These are phyloP conservation scores for Panaeolus papilionaceus DNA, from an alignment of 768 basidiomycete genomes.

Conservation along the genomic window DNA sequence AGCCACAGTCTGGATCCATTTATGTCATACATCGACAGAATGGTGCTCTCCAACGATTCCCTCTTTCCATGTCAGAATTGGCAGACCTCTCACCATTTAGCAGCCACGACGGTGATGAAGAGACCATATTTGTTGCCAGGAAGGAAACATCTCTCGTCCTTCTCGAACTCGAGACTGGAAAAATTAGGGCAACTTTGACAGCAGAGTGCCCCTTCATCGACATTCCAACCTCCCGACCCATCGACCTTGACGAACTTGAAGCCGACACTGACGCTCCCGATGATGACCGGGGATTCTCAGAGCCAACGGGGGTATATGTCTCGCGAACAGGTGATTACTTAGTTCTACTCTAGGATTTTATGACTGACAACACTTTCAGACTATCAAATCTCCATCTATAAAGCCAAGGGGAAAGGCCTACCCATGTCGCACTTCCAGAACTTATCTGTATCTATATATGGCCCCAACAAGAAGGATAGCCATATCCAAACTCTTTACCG, in stretches of 20 bases:
- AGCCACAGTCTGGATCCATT: slow-evolving; percentile 93
- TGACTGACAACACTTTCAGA: slow-evolving; percentile 50
- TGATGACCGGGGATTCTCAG: slow-evolving; percentile 30
- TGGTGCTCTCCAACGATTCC: slow-evolving; percentile 83
- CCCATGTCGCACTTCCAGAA: slow-evolving; percentile 66
- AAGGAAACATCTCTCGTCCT: slow-evolving; percentile 87
- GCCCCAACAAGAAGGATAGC: slow-evolving; percentile 89
- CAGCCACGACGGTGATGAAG: slow-evolving; percentile 62
- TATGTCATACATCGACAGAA: slow-evolving; percentile 80
- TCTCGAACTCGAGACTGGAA: slow-evolving; percentile 81
- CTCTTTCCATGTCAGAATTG: slow-evolving; percentile 90
- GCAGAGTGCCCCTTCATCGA: slow-evolving; percentile 70
- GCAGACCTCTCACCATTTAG: slow-evolving; percentile 91
- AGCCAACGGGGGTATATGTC: slow-evolving; percentile 54
- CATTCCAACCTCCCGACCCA: slow-evolving; percentile 50
- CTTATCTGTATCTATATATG: slow-evolving; percentile 90
- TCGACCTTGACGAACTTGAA: slow-evolving; percentile 51
- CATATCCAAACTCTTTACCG: slow-evolving; percentile 74
- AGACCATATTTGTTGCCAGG: slow-evolving; percentile 84
- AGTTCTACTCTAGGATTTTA: background rate
- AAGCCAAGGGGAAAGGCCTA: slow-evolving; percentile 46
- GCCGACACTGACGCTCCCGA: slow-evolving; percentile 37
- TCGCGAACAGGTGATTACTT: slow-evolving; percentile 52
- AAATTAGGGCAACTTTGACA: slow-evolving; percentile 75
- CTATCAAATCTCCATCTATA: slow-evolving; percentile 87